Percentiles rank a stretch among this genome's conserved stretches.
Evolutionary conservation across 495 filamentous ascomycete genomes (phyloP).

Genomic region (Hyaloscypha variabilis): DNA sequence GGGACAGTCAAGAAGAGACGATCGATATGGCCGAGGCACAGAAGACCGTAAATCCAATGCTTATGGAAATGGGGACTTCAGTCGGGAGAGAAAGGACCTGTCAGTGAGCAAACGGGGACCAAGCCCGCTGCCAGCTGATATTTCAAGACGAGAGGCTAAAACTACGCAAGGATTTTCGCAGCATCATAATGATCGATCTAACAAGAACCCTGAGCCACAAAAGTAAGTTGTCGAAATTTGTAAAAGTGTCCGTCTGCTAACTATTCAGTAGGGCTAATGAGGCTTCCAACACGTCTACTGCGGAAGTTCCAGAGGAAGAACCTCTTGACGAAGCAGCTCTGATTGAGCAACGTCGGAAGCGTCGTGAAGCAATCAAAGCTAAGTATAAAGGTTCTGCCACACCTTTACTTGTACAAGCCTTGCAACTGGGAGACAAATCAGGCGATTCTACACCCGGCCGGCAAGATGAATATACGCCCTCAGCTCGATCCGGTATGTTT

Average conservation of each 20-base stretch:
- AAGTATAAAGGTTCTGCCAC: constrained; percentile 75
- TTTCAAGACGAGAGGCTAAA: constrained; percentile 68
- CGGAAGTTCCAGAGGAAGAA: constrained; percentile 43
- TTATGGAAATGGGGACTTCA: constrained; percentile 30
- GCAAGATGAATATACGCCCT: constrained; percentile 30
- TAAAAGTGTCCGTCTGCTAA: neutral
- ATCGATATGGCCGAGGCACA: constrained; percentile 34
- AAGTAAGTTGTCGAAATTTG: constrained; percentile 15
- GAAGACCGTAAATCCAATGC: constrained; percentile 31
- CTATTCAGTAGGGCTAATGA: constrained; percentile 6
- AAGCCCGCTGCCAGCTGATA: constrained; percentile 54
- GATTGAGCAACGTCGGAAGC: constrained; percentile 83
- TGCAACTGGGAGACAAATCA: constrained; percentile 61
- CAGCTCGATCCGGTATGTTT: constrained; percentile 31
- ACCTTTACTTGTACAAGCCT: constrained; percentile 75
- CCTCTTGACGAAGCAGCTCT: constrained; percentile 75
- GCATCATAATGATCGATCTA: constrained; percentile 45
- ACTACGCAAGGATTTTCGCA: constrained; percentile 59
- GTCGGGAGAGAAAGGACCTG: constrained; percentile 53
- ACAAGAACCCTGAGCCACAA: constrained; percentile 20
- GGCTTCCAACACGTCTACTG: neutral
- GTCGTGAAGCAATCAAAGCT: constrained; percentile 86
- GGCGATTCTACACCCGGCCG: constrained; percentile 45
- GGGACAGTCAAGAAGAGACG: constrained; percentile 33
- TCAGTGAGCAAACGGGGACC: constrained; percentile 70